Evolutionary conservation across 345 rosid species (phyloP), one percentile per base, ranked within the genome.

Genomic region (Viola odorata): DNA sequence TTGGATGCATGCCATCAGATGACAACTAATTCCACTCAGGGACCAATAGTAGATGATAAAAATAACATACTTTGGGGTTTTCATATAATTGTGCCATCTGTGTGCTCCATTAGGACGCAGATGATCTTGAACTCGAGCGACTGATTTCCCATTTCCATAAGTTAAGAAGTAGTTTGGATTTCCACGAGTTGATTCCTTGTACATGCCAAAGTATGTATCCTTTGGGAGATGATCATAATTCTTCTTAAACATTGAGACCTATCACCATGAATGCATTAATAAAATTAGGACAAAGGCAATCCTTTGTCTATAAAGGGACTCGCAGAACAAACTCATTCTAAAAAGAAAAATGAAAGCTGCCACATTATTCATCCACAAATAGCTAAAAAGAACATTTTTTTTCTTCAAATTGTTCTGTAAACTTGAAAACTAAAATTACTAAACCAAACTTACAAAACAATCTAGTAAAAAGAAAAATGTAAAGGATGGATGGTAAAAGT

Each of bases 71-170:
- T 70, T 80, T 63, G 91, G 95, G 64, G 66, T 71, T 80, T 84
- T 94, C 80, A 72, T 84, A 72, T 94, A 94, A 73, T 88, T 94
- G 81, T 90, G 96, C 97, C 99, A 94, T 82, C 96, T 75, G 73
- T 94, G 99, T 62, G 99, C 97, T 55, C 99, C 99, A 75, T 94
- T 83, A 50, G 99, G 91, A 57, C 97, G 99, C 71, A 94, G 96
- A 77, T 90, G 87, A 76, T 80, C 86, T 70, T 83, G 91, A 58
- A 94, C 73, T 56, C 99, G 99, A 55, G 99, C 97, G 53, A 91
- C 99, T 40, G 99, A 73, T 78, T 94, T 94, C 69, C 99, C 97
- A 66, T 90, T 90, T 79, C 97, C 96, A 76, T 94, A 94, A 45
- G 99, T 94, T 63, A 94, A 65, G 63, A 94, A 94, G 69, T 83